Evolutionary conservation across 2,329 filamentous ascomycete species (phyloP).

Genomic region (Penicillium brasilianum): DNA sequence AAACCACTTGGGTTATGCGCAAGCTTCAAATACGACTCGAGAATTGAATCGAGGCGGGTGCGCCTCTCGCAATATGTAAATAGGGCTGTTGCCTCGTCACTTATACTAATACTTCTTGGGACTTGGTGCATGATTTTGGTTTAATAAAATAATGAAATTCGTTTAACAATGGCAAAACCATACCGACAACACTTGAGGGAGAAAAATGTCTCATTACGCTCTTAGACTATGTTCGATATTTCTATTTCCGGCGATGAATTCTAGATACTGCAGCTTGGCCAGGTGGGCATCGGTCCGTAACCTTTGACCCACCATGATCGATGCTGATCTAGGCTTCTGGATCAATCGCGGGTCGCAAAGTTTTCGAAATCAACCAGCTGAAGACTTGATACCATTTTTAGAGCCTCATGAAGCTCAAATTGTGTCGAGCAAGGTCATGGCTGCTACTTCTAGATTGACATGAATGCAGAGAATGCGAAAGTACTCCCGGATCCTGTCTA

Average conservation of each 20-base stretch:
- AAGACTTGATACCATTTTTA: not conserved
- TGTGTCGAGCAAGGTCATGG: not conserved
- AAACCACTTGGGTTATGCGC: not conserved
- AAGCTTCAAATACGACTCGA: not conserved
- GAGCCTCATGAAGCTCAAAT: not conserved
- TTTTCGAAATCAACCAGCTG: not conserved
- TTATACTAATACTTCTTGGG: not conserved
- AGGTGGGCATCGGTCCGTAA: constrained; percentile 10
- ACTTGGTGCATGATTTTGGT: too few species aligned
- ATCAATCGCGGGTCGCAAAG: not conserved
- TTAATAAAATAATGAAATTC: not conserved
- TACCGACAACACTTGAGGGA: not conserved
- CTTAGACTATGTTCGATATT: not conserved
- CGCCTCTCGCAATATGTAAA: not conserved
- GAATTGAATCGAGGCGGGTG: not conserved
- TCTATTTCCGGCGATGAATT: not conserved
- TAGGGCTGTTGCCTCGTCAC: not conserved
- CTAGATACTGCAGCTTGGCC: not conserved
- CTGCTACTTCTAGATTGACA: not conserved
- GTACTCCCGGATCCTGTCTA: not conserved
- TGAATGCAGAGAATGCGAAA: not conserved
- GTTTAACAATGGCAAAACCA: not conserved
- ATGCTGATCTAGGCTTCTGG: constrained; percentile 7
- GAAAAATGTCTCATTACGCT: too few species aligned
- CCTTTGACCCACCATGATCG: constrained; percentile 14